Evolutionary conservation across 106 monocot species (phyloP), one percentile per base, ranked within the genome.

Genomic region (Acanthochlamys bracteata): DNA sequence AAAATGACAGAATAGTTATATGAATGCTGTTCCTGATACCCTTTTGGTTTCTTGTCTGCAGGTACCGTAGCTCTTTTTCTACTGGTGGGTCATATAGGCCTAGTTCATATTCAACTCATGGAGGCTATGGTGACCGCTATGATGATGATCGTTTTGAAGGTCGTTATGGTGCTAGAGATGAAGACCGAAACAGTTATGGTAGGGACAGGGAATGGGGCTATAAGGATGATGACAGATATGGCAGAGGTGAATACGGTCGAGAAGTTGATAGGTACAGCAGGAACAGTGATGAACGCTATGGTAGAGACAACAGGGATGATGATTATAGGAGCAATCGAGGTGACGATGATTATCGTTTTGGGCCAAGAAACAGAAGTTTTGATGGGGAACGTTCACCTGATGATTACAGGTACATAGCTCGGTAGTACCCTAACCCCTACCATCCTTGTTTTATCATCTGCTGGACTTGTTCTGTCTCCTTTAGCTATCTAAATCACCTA

Each of bases 221-320:
- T 25, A 82, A 69, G 69, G 89, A 85, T 77, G 84, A 82, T 71
- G 91, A 92, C 41, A 79, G 71, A 81, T 84, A 81, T 76, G 76
- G 72, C 11, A 78, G 74, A 72, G 60, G 60, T 65, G 71, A 83
- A 16, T 74, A 78, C 43, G 63, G 39, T 73, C 63, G 78, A 45
- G 83, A 85, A 56, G 80, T 78, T 39, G 80, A 86, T 67, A 68
- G 67, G 17, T 80, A 78, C 70, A 74, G 78, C 55, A 76, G 75
- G 66, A 77, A 78, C 69, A 60, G 73, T 66, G 82, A 84, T 66
- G 84, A 85, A 55, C 74, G 66, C 13, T 83, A 64, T 75, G 70
- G 74, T 55, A 73, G 72, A 66, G 84, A 79, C 25, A 61, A 56
- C 40, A 84, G 68, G 60, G 82, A 75, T 66, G 84, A 86, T 74